Conservation (phyloP, 352 stramenopile species). For the Phytophthora syringae region DNA sequence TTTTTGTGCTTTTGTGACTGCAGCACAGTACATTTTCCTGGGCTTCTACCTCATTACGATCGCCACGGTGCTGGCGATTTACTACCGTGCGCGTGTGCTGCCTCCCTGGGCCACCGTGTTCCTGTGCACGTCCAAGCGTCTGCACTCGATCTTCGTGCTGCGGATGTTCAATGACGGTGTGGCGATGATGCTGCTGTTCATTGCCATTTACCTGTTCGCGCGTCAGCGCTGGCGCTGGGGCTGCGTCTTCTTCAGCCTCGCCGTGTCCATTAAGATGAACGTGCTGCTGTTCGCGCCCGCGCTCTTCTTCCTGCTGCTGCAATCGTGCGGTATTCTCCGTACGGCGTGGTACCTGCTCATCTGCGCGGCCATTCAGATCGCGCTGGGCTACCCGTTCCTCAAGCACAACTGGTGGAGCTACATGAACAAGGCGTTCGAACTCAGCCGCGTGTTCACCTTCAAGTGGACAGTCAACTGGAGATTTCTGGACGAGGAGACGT, state of each 20-base stretch:
- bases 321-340: conserved; percentile 82
- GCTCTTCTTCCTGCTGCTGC: conserved; percentile 96
- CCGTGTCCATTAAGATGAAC: conserved; percentile 99
- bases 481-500: conserved; percentile 82
- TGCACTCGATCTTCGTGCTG: conserved; percentile 99
- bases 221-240: conserved; percentile 87
- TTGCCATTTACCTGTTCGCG: conserved; percentile 91
- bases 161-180: conserved; percentile 99
- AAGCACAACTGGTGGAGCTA: conserved; percentile 95
- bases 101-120: conserved; percentile 91
- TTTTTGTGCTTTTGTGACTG: conserved; percentile 7
- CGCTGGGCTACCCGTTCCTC: conserved; percentile 96
- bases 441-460: conserved; percentile 98
- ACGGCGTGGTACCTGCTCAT: conserved; percentile 90
- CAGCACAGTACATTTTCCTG: conserved; percentile 95
- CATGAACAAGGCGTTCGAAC: conserved; percentile 97
- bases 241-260: conserved; percentile 95
- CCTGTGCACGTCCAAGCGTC: conserved; percentile 94
- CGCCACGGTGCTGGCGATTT: conserved; percentile 91
- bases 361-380: conserved; percentile 90
- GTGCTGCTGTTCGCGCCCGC: conserved; percentile 97
- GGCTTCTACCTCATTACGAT: conserved; percentile 95
- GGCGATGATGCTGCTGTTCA: conserved; percentile 96
- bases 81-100: conserved; percentile 75
- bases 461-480: conserved; percentile 99